phyloP scores from a whole-genome alignment of 1,284 basidiomycete genomes.

The Ganoderma resinaceum region DNA sequence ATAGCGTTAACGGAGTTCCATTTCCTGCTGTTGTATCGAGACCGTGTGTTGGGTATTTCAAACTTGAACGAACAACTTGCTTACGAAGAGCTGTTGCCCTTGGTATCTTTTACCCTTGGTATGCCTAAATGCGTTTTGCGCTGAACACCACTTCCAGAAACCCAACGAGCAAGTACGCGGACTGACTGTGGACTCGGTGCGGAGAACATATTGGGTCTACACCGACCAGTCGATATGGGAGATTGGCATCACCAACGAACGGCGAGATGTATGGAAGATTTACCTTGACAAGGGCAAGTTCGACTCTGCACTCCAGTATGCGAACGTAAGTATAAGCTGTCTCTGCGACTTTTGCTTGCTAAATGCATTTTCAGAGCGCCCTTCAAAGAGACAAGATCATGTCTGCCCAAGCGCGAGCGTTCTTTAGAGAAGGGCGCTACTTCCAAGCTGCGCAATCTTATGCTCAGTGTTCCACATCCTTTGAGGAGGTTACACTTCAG shows the following conservation, averaged over 20 bases:
- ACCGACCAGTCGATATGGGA: constrained; percentile 93
- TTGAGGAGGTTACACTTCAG: constrained; percentile 92
- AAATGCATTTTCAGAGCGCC: constrained; percentile 62
- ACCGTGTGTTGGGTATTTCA: constrained; percentile 82
- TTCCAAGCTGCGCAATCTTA: constrained; percentile 94
- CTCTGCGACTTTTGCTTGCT: background rate
- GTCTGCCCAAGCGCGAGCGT: constrained; percentile 85
- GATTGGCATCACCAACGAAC: constrained; percentile 87
- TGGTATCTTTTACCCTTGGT: constrained; percentile 56
- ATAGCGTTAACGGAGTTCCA: constrained; percentile 93
- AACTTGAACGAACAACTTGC: constrained; percentile 83
- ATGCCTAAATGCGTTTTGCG: constrained; percentile 2
- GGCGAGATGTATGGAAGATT: constrained; percentile 94
- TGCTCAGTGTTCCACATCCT: constrained; percentile 86
- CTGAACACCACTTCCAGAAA: constrained; percentile 54
- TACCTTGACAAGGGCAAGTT: constrained; percentile 84
- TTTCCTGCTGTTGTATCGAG: constrained; percentile 86
- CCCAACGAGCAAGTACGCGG: constrained; percentile 76
- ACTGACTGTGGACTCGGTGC: constrained; percentile 83
- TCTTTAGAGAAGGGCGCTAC: constrained; percentile 83
- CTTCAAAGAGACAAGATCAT: constrained; percentile 87
- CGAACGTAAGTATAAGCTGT: constrained; percentile 63
- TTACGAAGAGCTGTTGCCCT: constrained; percentile 84
- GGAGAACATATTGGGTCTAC: constrained; percentile 95
- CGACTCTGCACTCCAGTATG: constrained; percentile 80